phyloP scores from a whole-genome alignment of 176 grass and related monocot genomes.

The Zea luxurians region DNA sequence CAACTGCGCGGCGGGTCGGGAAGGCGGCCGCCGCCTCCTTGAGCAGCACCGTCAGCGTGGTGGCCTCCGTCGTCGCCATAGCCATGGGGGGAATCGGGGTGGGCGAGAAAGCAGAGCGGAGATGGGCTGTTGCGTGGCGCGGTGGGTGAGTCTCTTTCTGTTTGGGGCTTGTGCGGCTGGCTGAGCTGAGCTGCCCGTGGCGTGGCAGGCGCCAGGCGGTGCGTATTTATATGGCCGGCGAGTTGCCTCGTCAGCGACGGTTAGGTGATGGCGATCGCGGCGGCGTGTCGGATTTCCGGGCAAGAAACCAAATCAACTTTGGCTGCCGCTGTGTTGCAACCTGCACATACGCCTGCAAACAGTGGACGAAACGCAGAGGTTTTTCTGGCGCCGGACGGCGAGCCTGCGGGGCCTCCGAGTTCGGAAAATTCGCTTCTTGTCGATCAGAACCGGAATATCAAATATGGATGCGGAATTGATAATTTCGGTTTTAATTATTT shows the following conservation, averaged over 20 bases:
- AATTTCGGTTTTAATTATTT: no score
- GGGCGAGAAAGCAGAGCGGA: not conserved
- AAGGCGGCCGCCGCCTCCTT: constrained; percentile 46
- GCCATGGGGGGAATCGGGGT: not conserved
- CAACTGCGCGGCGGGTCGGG: constrained; percentile 56
- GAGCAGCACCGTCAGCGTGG: constrained; percentile 54
- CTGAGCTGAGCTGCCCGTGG: not conserved
- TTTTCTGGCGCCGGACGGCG: not conserved
- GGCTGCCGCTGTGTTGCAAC: not conserved
- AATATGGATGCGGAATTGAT: no score
- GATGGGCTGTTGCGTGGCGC: not conserved
- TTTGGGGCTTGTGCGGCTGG: not conserved
- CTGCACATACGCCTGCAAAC: not conserved
- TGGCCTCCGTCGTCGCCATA: constrained; percentile 23
- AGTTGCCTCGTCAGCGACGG: not conserved
- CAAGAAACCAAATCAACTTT: not conserved
- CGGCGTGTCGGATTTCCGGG: not conserved
- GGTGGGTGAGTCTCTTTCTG: not conserved
- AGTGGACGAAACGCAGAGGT: not conserved
- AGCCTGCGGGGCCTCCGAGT: no score
- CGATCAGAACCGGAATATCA: no score
- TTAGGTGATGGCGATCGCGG: not conserved
- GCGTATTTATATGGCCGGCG: not conserved
- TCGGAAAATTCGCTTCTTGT: no score
- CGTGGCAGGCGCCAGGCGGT: not conserved